Evolutionary conservation across 2,329 filamentous ascomycete species (phyloP).

Genomic region (Cytospora mali): DNA sequence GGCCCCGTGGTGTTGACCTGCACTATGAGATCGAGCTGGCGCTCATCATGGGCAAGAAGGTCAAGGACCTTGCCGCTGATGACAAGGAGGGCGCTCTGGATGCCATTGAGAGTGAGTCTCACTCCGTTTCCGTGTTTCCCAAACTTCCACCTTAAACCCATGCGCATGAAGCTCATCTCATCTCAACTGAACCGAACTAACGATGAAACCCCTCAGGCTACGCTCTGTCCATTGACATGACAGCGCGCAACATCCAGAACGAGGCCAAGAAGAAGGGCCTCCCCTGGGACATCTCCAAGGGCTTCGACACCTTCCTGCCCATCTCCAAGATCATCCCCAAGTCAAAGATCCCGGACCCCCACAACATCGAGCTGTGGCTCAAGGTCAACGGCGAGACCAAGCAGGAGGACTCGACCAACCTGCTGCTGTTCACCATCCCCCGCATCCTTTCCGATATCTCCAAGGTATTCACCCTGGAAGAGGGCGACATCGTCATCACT

Average conservation of each 20-base stretch:
- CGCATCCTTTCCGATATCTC: constrained; percentile 88
- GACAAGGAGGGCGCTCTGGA: constrained; percentile 77
- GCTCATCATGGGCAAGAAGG: constrained; percentile 79
- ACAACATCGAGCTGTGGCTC: constrained; percentile 84
- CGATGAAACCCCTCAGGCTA: constrained; percentile 60
- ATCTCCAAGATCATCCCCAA: constrained; percentile 82
- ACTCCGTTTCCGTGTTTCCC: not conserved
- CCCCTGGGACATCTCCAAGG: constrained; percentile 95
- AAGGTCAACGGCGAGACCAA: constrained; percentile 77
- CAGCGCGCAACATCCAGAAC: constrained; percentile 90
- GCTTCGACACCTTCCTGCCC: constrained; percentile 96
- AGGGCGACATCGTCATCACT: constrained; percentile 92
- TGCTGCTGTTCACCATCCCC: constrained; percentile 94
- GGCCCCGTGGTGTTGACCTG: constrained; percentile 79
- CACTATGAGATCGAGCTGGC: constrained; percentile 97
- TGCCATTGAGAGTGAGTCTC: constrained; percentile 71
- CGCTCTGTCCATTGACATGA: constrained; percentile 94
- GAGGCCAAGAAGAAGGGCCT: constrained; percentile 97
- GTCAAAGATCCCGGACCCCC: constrained; percentile 78
- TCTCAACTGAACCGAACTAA: not conserved
- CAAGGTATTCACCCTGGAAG: constrained; percentile 89
- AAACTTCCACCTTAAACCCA: not conserved
- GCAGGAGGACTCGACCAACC: constrained; percentile 85
- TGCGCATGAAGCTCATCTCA: not conserved
- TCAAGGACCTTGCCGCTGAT: constrained; percentile 74